Evolutionary conservation across 1,139 yeast genomes (phyloP), one percentile per base, ranked within the genome.

Genomic region (Blastobotrys arbuscula): DNA sequence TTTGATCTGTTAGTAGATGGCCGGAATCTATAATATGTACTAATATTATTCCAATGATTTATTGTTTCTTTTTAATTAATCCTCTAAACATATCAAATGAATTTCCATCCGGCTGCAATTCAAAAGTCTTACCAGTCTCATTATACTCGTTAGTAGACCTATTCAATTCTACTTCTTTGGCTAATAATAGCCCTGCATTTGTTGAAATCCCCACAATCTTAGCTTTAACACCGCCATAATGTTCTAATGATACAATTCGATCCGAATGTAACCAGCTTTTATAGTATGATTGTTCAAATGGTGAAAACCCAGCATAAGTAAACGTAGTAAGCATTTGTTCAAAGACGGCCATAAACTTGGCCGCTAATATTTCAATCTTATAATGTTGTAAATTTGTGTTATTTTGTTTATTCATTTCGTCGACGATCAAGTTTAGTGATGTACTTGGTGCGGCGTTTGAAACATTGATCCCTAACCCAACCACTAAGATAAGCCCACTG

Each of bases 41-140:
- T 24, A 24, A 7, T 24, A 24, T 6, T 24, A 24, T 24, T 24
- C 6, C 28, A 24, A 24, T 24, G 6, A 24, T 7, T 24, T 24
- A 38, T n/a, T 40, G 24, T 55, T 70, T 71, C 58, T 77, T 81
- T 52, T 88, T 85, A n/a, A 94, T 84, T 55, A 94, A 71, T 0
- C 98, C 97, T 59, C 78, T 84, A 71, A 92, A 84, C 73, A 94
- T 90, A 63, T 94, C 98, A 63, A 94, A 94, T 2, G 97, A 87
- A 64, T 94, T 94, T 0, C 98, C 98, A 64, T 94, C 98, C 0
- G 99, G 98, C 64, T 89, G 97, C 44, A 94, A 70, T 58, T 87
- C 84, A 56, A 76, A 81, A 38, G 48, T 56, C 36, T 72, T 74
- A 0, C 87, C 84, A 2, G 80, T 78, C 13, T 70, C 69, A 18